Evolutionary conservation across 129 eudicot species (phyloP), one percentile per base, ranked within the genome.

Genomic region (Smallanthus sonchifolius): DNA sequence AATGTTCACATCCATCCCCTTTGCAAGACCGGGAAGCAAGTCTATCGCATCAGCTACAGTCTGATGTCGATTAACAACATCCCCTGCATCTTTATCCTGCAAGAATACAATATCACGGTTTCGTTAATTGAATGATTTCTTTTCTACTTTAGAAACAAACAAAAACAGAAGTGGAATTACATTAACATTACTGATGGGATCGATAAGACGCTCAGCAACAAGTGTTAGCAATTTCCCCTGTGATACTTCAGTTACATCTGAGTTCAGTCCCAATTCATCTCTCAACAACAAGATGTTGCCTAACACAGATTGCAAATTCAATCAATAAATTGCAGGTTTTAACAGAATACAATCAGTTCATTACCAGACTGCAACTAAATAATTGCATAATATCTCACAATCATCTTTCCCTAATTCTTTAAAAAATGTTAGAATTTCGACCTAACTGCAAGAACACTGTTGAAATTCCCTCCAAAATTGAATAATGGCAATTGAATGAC

Each of bases 1-100:
- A 48, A 94, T 65, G 75, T 94, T 86, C 70, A 94, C 97, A 70
- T 91, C 96, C 76, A 94, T 86, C 24, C 96, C 94, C 20, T 93
- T 88, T 9, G 97, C 70, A 64, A 94, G 96, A 63, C 87, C 81
- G 14, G 96, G 99, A 74, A 94, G 97, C 75, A 88, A 48, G 85
- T 88, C 97, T 80, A 94, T 85, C 28, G 96, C 96, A 86, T 85
- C 97, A 20, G 89, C 72, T 70, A 94, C 83, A 52, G 85, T 85
- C 78, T 91, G 91, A 54, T 81, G 88, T 75, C 86, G 96, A 77
- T 88, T 88, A 74, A 90, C 86, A 56, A 84, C 88, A 90, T 79
- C 86, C 36, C 88, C 98, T 48, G 84, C 86, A 87, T 85, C 95
- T 86, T 84, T 85, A 79, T 83, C 79, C 99, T 94, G 93, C 75